A percentile compares a stretch with the other conserved stretches of the same genome.
phyloP scores from a whole-genome alignment of 2,329 filamentous ascomycete species.

The Alternaria dauci region DNA sequence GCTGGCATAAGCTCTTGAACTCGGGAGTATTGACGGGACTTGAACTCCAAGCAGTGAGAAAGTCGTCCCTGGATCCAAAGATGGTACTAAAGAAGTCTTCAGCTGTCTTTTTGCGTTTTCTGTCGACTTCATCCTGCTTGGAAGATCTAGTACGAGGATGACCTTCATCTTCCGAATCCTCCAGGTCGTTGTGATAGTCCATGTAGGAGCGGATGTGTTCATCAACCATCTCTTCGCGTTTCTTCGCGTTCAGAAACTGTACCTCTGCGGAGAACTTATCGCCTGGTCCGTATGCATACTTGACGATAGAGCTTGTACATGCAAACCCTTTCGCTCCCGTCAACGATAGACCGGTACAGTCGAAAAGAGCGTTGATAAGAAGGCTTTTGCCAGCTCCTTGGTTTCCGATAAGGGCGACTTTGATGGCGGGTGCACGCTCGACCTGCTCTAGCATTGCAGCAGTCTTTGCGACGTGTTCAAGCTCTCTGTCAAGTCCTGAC shows the following conservation, averaged over 20 bases:
- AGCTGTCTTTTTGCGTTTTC: constrained; percentile 27
- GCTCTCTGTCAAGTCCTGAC: neutral
- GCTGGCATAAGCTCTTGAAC: constrained; percentile 21
- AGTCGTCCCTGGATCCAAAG: constrained; percentile 24
- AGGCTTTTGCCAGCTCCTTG: constrained; percentile 35
- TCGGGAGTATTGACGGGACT: constrained; percentile 14
- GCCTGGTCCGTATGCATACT: constrained; percentile 18
- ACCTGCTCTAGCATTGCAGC: neutral
- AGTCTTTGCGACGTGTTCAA: neutral
- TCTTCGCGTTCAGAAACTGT: constrained; percentile 21
- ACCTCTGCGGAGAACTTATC: constrained; percentile 23
- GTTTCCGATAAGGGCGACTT: constrained; percentile 29
- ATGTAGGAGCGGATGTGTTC: constrained; percentile 24
- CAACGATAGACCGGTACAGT: constrained; percentile 27
- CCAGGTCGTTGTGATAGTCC: constrained; percentile 24
- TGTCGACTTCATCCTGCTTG: constrained; percentile 26
- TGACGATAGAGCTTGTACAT: constrained; percentile 23
- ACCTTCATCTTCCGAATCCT: constrained; percentile 30
- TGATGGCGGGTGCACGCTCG: constrained; percentile 2
- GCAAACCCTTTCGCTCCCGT: constrained; percentile 31
- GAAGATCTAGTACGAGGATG: neutral
- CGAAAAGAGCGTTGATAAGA: constrained; percentile 30
- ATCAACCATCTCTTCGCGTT: constrained; percentile 22
- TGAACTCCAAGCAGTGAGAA: constrained; percentile 20
- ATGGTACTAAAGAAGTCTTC: constrained; percentile 30